Percentiles rank a stretch among this genome's conserved stretches.
These are phyloP conservation scores for Magnaporthiopsis poae DNA, from an alignment of 2,329 filamentous ascomycete species.

Conservation along the genomic window DNA sequence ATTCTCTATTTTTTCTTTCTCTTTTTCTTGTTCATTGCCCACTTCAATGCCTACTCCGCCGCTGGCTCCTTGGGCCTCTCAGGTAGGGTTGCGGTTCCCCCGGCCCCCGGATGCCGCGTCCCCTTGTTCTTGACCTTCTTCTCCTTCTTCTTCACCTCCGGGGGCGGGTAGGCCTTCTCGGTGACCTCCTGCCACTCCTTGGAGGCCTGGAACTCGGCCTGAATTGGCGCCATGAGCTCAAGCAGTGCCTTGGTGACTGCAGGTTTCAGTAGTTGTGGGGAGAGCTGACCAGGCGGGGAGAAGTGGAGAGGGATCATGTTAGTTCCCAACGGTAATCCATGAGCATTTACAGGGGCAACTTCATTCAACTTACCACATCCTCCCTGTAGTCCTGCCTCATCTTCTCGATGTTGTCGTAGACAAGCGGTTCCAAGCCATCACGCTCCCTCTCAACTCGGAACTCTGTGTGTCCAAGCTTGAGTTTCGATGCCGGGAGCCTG, in stretches of 20 bases:
- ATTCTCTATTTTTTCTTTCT: neutral
- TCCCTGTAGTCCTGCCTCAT: conserved; percentile 71
- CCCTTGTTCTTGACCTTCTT: conserved; percentile 18
- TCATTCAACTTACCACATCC: conserved; percentile 54
- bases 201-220: conserved; percentile 58
- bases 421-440: conserved; percentile 59
- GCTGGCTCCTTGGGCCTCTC: conserved; percentile 7
- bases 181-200: conserved; percentile 73
- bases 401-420: conserved; percentile 67
- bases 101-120: conserved; percentile 15
- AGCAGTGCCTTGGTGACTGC: conserved; percentile 66
- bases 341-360: neutral
- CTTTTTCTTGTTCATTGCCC: neutral
- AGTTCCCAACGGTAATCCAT: conserved; percentile 12
- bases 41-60: neutral
- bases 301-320: conserved; percentile 3
- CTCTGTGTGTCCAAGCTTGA: conserved; percentile 44
- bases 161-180: conserved; percentile 70
- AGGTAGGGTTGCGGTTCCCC: neutral
- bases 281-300: conserved; percentile 45
- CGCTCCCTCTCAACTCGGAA: conserved; percentile 60
- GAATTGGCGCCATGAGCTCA: conserved; percentile 67
- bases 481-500: conserved; percentile 57
- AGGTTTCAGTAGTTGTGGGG: conserved; percentile 80
- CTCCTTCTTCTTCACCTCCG: conserved; percentile 46